Conservation (phyloP, 2,329 filamentous ascomycete genomes). For the Neonectria sp. region DNA sequence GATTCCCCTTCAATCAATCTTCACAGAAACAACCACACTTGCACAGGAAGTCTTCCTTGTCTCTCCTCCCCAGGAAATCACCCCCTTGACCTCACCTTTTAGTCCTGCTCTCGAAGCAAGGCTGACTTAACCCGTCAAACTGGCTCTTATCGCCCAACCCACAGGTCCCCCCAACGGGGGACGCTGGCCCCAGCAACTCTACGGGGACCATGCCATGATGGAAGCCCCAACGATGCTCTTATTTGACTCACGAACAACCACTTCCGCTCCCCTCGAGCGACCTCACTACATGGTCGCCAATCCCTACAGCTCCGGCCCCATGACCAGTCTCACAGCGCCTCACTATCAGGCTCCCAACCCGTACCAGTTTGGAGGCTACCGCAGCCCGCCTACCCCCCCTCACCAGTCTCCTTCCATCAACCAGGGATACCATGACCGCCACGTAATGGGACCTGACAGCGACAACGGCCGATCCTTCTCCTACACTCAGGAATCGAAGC, state of each 20-base stretch:
- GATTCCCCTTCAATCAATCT: slow-evolving; percentile 13
- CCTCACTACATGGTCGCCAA: slow-evolving; percentile 64
- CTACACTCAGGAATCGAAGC: slow-evolving; percentile 47
- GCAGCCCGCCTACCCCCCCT: slow-evolving; percentile 53
- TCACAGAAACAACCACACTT: slow-evolving; percentile 23
- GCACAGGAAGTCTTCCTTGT: slow-evolving; percentile 23
- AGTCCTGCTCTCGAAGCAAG: slow-evolving; percentile 46
- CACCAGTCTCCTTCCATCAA: slow-evolving; percentile 53
- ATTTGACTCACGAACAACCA: slow-evolving; percentile 62
- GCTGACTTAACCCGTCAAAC: slow-evolving; percentile 45
- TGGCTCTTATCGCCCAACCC: slow-evolving; percentile 66
- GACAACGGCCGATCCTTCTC: slow-evolving; percentile 44
- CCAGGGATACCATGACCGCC: slow-evolving; percentile 52
- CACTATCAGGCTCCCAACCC: slow-evolving; percentile 60
- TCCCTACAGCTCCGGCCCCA: slow-evolving; percentile 60
- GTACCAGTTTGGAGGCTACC: no score
- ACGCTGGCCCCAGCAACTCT: slow-evolving; percentile 68
- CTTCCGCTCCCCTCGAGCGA: slow-evolving; percentile 58
- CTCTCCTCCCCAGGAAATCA: slow-evolving; percentile 17
- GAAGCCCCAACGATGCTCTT: slow-evolving; percentile 62
- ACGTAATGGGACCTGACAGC: slow-evolving; percentile 39
- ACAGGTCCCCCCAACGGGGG: slow-evolving; percentile 66
- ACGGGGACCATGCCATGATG: slow-evolving; percentile 64
- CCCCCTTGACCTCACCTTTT: slow-evolving; percentile 23
- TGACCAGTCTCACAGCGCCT: slow-evolving; percentile 58